phyloP scores from a whole-genome alignment of 1,284 basidiomycete genomes.

The Naganishia sp. region DNA sequence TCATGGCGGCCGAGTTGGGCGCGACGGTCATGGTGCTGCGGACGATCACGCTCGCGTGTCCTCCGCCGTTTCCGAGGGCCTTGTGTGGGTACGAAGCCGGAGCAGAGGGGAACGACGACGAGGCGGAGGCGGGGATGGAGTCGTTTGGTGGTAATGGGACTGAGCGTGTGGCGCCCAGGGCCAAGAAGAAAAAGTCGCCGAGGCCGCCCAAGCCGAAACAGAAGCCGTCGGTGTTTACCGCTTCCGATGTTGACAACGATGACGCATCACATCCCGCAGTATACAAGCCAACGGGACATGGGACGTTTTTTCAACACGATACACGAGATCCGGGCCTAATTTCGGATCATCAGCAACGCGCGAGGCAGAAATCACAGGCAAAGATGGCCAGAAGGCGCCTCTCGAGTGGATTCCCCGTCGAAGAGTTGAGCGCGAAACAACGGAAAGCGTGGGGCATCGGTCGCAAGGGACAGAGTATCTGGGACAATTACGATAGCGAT shows the following conservation, averaged over 20 bases:
- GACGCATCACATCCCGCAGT: neutral
- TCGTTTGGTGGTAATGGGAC: neutral
- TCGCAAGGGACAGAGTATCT: conserved; percentile 15
- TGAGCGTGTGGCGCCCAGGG: neutral
- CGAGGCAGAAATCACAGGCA: conserved; percentile 14
- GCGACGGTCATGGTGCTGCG: conserved; percentile 84
- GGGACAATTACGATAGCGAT: conserved; percentile 16
- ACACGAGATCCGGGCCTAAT: neutral
- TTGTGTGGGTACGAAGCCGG: conserved; percentile 10
- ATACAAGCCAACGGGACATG: no score
- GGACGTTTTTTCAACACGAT: neutral
- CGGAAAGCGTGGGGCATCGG: conserved; percentile 19
- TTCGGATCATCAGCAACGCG: neutral
- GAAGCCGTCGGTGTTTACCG: conserved; percentile 10
- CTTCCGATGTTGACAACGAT: neutral
- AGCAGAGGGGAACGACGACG: conserved; percentile 5
- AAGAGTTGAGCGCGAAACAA: conserved; percentile 19
- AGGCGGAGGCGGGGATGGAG: conserved; percentile 1
- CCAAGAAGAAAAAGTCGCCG: conserved; percentile 13
- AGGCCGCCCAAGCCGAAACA: conserved; percentile 12
- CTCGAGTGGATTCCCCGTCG: conserved; percentile 2
- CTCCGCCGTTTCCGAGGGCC: conserved; percentile 21
- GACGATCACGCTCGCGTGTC: conserved; percentile 61
- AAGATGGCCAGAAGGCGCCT: conserved; percentile 25
- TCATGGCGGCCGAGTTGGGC: conserved; percentile 89